phyloP scores from a whole-genome alignment of 139 green algal species.

The Astrephomene gubernaculifera region DNA sequence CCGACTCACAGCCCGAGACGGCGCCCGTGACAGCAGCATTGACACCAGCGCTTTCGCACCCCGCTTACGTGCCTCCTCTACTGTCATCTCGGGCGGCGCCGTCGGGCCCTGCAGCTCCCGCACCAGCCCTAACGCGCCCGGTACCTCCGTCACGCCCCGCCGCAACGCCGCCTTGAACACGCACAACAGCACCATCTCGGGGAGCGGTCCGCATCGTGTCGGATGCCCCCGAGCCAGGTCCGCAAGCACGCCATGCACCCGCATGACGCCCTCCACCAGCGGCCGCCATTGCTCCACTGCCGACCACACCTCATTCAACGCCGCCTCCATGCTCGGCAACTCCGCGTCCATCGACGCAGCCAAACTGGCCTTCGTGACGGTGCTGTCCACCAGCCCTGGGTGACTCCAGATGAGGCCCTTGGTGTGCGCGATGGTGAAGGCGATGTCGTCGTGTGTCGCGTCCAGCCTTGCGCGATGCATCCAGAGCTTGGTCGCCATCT shows the following conservation, averaged over 20 bases:
- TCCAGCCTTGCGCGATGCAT: neutral
- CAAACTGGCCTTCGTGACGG: conserved; percentile 17
- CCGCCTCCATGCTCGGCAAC: conserved; percentile 25
- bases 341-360: neutral
- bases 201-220: neutral
- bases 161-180: conserved; percentile 29
- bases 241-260: conserved; percentile 22
- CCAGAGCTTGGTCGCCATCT: conserved; percentile 29
- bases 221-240: conserved; percentile 16
- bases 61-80: conserved; percentile 21
- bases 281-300: conserved; percentile 3
- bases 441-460: conserved; percentile 22
- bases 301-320: neutral
- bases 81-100: conserved; percentile 27
- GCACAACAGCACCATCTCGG: neutral
- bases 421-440: conserved; percentile 50
- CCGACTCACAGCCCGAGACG: neutral
- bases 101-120: conserved; percentile 43
- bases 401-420: conserved; percentile 32
- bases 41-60: conserved; percentile 38
- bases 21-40: conserved; percentile 23
- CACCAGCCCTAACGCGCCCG: conserved; percentile 23
- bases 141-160: conserved; percentile 11
- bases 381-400: conserved; percentile 42
- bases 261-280: conserved; percentile 40